These are phyloP conservation scores for Pittosporum tobira DNA, from an alignment of 129 eudicot species.

Conservation along the genomic window DNA sequence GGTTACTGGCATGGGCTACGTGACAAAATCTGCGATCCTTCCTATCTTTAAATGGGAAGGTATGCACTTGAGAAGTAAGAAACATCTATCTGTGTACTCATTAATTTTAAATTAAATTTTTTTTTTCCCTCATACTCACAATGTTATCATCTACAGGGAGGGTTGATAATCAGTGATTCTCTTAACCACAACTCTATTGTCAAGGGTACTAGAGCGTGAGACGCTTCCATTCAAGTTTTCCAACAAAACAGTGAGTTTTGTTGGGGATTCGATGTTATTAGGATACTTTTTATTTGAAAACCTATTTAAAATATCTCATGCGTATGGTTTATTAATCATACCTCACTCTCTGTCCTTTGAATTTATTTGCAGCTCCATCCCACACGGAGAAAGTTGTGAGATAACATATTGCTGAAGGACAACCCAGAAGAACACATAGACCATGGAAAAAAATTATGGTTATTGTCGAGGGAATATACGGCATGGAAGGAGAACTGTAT, in stretches of 20 bases:
- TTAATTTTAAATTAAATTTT: background rate
- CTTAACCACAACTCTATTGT: slow-evolving; percentile 93
- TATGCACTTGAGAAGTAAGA: slow-evolving; percentile 13
- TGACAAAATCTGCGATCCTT: slow-evolving; percentile 83
- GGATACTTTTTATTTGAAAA: background rate
- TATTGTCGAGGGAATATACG: slow-evolving; percentile 92
- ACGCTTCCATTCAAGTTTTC: slow-evolving; percentile 77
- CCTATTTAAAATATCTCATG: slow-evolving; percentile 1
- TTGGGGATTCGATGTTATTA: background rate
- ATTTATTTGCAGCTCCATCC: slow-evolving; percentile 53
- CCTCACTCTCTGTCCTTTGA: background rate
- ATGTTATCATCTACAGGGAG: slow-evolving; percentile 51
- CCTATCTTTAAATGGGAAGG: slow-evolving; percentile 92
- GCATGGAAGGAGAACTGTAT: slow-evolving; percentile 99
- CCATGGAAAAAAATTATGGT: slow-evolving; percentile 97
- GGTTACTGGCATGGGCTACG: slow-evolving; percentile 97
- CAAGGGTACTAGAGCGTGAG: slow-evolving; percentile 96
- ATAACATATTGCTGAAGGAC: slow-evolving; percentile 89
- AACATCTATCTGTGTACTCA: no score
- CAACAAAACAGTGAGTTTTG: slow-evolving; percentile 86
- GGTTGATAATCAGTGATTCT: slow-evolving; percentile 89
- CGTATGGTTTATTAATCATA: slow-evolving; percentile 1
- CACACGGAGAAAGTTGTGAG: slow-evolving; percentile 84
- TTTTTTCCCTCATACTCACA: slow-evolving; percentile 6
- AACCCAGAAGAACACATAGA: slow-evolving; percentile 96